Evolutionary conservation across 345 rosid genomes (phyloP).

Genomic region (Arabis hirsuta): DNA sequence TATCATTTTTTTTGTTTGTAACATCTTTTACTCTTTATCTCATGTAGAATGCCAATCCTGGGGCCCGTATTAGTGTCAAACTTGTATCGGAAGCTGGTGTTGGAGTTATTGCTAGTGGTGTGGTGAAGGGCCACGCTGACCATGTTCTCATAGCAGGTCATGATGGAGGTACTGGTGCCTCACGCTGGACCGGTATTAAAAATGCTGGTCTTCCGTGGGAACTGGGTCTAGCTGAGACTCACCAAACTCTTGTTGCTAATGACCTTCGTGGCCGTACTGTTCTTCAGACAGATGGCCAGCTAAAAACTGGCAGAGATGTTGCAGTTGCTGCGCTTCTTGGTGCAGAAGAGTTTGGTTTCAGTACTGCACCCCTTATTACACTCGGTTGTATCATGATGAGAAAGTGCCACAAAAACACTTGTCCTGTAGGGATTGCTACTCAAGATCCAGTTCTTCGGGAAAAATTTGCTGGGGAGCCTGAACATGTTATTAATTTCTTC

Average conservation of each 20-base stretch:
- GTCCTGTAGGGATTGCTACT: constrained; percentile 99
- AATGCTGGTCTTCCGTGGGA: constrained; percentile 99
- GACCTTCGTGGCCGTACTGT: constrained; percentile 98
- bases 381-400: constrained; percentile 99
- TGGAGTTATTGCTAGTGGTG: constrained; percentile 99
- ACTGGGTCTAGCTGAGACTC: constrained; percentile 98
- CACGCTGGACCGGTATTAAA: constrained; percentile 99
- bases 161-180: constrained; percentile 99
- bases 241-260: constrained; percentile 98
- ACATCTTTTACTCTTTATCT: constrained; percentile 13
- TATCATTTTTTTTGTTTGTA: constrained; percentile 9
- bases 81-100: constrained; percentile 99
- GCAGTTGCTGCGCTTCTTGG: constrained; percentile 98
- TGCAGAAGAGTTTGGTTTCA: constrained; percentile 99
- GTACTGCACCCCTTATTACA: constrained; percentile 98
- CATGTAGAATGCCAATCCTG: constrained; percentile 88
- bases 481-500: constrained; percentile 96
- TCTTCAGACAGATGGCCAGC: constrained; percentile 99
- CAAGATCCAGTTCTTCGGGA: constrained; percentile 99
- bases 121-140: constrained; percentile 99
- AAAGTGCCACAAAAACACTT: constrained; percentile 98
- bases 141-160: constrained; percentile 98
- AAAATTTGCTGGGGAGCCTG: constrained; percentile 99
- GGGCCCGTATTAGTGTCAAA: constrained; percentile 92
- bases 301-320: constrained; percentile 98